These are phyloP conservation scores for Urtica urens DNA, from an alignment of 306 rosid species.

Conservation along the genomic window DNA sequence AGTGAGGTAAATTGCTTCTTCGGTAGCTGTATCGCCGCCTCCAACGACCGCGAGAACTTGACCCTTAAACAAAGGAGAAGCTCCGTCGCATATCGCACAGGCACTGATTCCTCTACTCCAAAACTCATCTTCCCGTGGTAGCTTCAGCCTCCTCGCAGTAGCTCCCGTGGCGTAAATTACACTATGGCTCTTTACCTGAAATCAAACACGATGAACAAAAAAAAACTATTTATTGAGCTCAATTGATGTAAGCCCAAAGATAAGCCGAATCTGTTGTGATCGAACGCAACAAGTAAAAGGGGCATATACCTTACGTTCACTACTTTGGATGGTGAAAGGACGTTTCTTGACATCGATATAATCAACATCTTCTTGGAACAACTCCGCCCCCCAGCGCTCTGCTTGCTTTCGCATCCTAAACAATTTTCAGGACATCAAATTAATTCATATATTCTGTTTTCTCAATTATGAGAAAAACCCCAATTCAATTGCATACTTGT, in stretches of 20 bases:
- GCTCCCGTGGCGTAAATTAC: slow-evolving; percentile 86
- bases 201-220: background rate
- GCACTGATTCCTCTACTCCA: slow-evolving; percentile 99
- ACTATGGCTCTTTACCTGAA: slow-evolving; percentile 76
- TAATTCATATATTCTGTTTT: too few relatives aligned
- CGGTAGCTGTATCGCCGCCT: slow-evolving; percentile 97
- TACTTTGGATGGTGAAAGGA: slow-evolving; percentile 79
- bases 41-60: slow-evolving; percentile 92
- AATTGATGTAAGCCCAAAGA: too few relatives aligned
- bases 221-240: too few relatives aligned
- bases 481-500: too few relatives aligned
- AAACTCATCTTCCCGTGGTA: slow-evolving; percentile 93
- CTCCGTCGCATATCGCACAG: slow-evolving; percentile 97
- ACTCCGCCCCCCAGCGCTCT: slow-evolving; percentile 94
- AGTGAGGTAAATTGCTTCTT: slow-evolving; percentile 83
- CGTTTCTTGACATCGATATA: slow-evolving; percentile 50
- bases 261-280: too few relatives aligned
- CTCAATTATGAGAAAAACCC: too few relatives aligned
- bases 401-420: slow-evolving; percentile 58
- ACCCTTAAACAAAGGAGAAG: slow-evolving; percentile 89
- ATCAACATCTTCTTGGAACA: slow-evolving; percentile 90
- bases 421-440: slow-evolving; percentile 1
- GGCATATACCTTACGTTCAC: slow-evolving; percentile 79
- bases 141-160: slow-evolving; percentile 67
- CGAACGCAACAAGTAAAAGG: slow-evolving; percentile 4